Percentiles rank a stretch among this genome's conserved stretches.
These are phyloP conservation scores for Quercus dentata DNA, from an alignment of 306 rosid genomes.

Conservation along the genomic window DNA sequence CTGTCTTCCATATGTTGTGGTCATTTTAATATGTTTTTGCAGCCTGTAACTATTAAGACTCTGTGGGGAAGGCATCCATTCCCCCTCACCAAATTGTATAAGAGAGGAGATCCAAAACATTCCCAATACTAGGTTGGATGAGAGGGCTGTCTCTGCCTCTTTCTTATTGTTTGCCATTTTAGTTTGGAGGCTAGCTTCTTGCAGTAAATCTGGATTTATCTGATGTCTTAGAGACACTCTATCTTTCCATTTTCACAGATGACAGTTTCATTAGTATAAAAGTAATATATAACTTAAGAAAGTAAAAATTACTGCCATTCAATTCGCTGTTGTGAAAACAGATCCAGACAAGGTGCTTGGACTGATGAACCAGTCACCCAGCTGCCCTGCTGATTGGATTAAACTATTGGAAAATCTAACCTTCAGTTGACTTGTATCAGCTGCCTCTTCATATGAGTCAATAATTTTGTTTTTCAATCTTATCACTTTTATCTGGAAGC, in stretches of 20 bases:
- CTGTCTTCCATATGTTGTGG: neutral
- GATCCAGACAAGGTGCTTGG: neutral
- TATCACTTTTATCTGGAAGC: neutral
- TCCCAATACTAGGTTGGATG: neutral
- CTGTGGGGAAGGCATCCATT: neutral
- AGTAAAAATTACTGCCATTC: neutral
- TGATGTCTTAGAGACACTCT: neutral
- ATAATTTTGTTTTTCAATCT: neutral
- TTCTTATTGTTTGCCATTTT: neutral
- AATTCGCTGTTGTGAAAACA: neutral
- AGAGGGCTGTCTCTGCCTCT: neutral
- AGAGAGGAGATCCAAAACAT: neutral
- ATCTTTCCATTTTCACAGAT: neutral
- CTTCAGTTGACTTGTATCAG: neutral
- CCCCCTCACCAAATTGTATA: neutral
- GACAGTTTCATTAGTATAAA: neutral
- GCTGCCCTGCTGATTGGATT: neutral
- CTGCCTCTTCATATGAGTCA: neutral
- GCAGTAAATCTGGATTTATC: neutral
- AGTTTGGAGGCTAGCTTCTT: neutral
- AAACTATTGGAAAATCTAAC: neutral
- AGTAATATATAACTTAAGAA: neutral
- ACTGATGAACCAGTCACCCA: neutral
- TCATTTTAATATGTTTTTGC: neutral
- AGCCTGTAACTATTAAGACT: neutral